These are phyloP conservation scores for Solanum dulcamara DNA, from an alignment of 257 asterid species.

Conservation along the genomic window DNA sequence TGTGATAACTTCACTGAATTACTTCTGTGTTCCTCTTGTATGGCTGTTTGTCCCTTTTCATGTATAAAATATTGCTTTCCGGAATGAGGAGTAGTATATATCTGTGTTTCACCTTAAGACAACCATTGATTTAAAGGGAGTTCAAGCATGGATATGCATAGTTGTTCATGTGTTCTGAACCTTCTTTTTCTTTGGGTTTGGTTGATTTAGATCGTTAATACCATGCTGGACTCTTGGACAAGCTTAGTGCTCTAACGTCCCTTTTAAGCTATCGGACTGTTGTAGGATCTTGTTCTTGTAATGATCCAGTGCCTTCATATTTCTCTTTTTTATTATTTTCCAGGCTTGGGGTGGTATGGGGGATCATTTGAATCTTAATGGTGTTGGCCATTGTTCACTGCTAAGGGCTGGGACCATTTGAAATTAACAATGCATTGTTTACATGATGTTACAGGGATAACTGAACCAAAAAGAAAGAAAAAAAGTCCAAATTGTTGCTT, in stretches of 20 bases:
- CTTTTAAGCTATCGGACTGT: neutral
- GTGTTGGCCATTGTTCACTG: neutral
- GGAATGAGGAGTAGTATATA: neutral
- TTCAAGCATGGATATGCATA: neutral
- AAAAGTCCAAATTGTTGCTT: neutral
- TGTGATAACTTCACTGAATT: neutral
- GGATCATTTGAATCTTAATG: neutral
- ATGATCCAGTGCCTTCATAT: neutral
- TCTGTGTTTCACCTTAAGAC: neutral
- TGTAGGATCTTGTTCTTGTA: neutral
- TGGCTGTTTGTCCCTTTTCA: neutral
- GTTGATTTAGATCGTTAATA: neutral
- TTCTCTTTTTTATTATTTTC: neutral
- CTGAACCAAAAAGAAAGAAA: neutral
- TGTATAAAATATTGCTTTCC: neutral
- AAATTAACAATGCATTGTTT: neutral
- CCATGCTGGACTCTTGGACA: neutral
- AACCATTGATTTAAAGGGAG: neutral
- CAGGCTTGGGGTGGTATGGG: neutral
- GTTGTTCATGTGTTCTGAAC: neutral
- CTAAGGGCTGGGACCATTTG: neutral
- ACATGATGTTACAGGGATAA: neutral
- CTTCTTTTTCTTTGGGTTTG: neutral
- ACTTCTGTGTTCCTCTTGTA: neutral
- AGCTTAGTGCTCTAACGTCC: neutral